phyloP scores from a whole-genome alignment of 2,329 filamentous ascomycete genomes.

The Clonostachys sp. region DNA sequence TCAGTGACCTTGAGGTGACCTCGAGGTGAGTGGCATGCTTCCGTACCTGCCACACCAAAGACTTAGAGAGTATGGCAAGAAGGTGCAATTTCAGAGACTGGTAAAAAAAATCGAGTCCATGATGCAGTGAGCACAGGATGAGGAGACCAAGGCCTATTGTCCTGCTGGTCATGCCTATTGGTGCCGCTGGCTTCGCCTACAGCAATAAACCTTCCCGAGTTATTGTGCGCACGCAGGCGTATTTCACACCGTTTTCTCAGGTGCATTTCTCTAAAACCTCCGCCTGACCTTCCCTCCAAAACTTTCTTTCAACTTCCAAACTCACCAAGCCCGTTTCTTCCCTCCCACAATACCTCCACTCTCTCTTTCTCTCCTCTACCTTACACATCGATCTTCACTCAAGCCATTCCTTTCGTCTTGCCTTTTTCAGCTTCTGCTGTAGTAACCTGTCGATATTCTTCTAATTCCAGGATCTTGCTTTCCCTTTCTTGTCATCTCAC shows the following conservation, averaged over 20 bases:
- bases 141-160: too few relatives aligned
- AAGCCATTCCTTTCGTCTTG: not conserved
- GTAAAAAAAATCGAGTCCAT: too few relatives aligned
- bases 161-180: too few relatives aligned
- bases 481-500: conserved; percentile 1
- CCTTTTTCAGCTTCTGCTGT: not conserved
- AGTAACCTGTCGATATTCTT: not conserved
- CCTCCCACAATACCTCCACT: not conserved
- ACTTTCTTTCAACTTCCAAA: not conserved
- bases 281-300: not conserved
- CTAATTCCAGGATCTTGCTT: not conserved
- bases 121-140: too few relatives aligned
- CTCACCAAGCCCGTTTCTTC: not conserved
- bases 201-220: too few relatives aligned
- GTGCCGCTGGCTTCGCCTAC: too few relatives aligned
- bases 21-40: too few relatives aligned
- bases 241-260: not conserved
- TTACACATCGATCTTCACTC: not conserved
- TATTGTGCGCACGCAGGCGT: too few relatives aligned
- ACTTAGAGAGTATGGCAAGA: too few relatives aligned
- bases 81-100: too few relatives aligned
- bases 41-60: too few relatives aligned
- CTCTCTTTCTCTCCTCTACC: not conserved
- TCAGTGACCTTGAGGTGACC: too few relatives aligned
- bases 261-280: conserved; percentile 4